A percentile compares a stretch with the other conserved stretches of the same genome.
Evolutionary conservation across 805 yeast genomes (phyloP).

Genomic region (Soucietia sequanensis): DNA sequence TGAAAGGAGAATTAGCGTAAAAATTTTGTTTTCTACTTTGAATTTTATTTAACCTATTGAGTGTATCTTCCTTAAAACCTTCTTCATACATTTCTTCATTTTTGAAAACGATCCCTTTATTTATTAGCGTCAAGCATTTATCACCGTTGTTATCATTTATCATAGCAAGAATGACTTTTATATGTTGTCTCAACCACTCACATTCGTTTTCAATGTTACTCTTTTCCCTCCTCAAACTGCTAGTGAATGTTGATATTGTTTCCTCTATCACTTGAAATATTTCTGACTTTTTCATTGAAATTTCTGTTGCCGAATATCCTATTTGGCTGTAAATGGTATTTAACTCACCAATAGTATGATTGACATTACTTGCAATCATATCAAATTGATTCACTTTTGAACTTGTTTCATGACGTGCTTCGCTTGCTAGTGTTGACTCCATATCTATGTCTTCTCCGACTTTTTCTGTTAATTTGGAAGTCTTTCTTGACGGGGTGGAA

Average conservation of each 20-base stretch:
- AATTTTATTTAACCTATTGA: slow-evolving; percentile 12
- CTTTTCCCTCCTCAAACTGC: slow-evolving; percentile 34
- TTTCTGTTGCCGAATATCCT: slow-evolving; percentile 54
- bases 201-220: slow-evolving; percentile 40
- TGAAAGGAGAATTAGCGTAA: slow-evolving; percentile 30
- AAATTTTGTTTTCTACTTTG: slow-evolving; percentile 15
- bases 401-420: background rate
- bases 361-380: slow-evolving; percentile 31
- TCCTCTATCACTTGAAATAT: slow-evolving; percentile 50
- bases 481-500: background rate
- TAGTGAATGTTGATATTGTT: slow-evolving; percentile 43
- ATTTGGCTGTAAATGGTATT: slow-evolving; percentile 49
- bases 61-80: slow-evolving; percentile 30
- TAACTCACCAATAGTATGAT: slow-evolving; percentile 39
- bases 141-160: slow-evolving; percentile 35
- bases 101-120: slow-evolving; percentile 33
- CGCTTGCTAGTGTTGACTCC: slow-evolving; percentile 1
- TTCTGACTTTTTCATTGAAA: slow-evolving; percentile 46
- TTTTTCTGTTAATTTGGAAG: background rate
- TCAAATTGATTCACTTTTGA: slow-evolving; percentile 22
- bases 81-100: slow-evolving; percentile 21
- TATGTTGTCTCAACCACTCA: slow-evolving; percentile 46
- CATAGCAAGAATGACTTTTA: slow-evolving; percentile 39
- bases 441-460: background rate
- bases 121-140: slow-evolving; percentile 15